Evolutionary conservation across 305 asterid species (phyloP), one percentile per base, ranked within the genome.

Genomic region (Stenogyne calaminthoides): DNA sequence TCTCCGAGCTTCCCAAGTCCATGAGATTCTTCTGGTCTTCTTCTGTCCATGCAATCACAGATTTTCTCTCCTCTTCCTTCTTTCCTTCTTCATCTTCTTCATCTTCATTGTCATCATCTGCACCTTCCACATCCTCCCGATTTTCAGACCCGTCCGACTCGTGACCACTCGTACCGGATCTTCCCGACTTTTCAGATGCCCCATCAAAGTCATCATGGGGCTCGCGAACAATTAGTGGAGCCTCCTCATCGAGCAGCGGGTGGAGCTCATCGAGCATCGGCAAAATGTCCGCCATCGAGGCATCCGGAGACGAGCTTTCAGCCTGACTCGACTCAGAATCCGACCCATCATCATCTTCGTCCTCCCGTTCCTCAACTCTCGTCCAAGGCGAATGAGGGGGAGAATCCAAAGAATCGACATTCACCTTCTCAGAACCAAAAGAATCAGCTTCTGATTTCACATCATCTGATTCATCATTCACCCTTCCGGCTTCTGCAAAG

Each of bases 231-330:
- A 80, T 83, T 56, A 67, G 91, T 64, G 88, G 91, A 44, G 78
- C 76, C 42, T 88, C 95, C 67, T 86, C 93, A 61, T 88, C 97
- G 51, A 92, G 83, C 71, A 95, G 88, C 0, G 99, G 98, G 73
- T 90, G 96, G 64, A 95, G 98, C 83, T 95, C 99, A 71, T 92
- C 93, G 22, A 95, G 94, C 96, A 95, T 88, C 10, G 99, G 98
- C 72, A 88, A 83, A 37, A 92, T 92, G 80, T 92, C 99, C 57
- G 98, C 88, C 96, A 95, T 83, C 9, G 98, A 95, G 29, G 99
- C 97, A 85, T 95, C 97, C 0, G 97, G 96, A 74, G 98, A 92
- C 7, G 96, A 95, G 75, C 98, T 92, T 85, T 92, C 98, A 5
- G 92, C 98, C 37, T 84, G 71, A 78, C 84, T 90, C 15, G 96